Evolutionary conservation across 352 stramenopile species (phyloP).

Genomic region (Thraustochytrium sp.): DNA sequence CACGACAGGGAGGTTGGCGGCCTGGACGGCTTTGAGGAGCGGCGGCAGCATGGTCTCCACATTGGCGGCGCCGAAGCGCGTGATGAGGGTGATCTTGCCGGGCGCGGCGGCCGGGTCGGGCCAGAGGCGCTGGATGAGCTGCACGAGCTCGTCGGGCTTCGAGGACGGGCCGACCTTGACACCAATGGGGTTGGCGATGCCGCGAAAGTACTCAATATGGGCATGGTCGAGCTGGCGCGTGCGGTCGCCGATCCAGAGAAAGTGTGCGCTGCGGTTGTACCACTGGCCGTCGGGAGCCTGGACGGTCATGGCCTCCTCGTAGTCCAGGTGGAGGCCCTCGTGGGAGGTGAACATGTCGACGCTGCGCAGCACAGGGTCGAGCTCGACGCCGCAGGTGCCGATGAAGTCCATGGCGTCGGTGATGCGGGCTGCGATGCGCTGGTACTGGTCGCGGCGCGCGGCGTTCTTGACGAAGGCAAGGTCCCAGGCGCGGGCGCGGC

Average conservation of each 20-base stretch:
- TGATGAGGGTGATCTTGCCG: slow-evolving; percentile 95
- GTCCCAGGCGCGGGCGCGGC: slow-evolving; percentile 92
- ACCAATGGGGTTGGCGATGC: slow-evolving; percentile 95
- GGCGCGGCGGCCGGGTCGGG: slow-evolving; percentile 81
- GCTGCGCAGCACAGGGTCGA: slow-evolving; percentile 78
- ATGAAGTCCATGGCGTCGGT: slow-evolving; percentile 94
- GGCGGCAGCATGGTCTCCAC: slow-evolving; percentile 82
- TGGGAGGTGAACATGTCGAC: slow-evolving; percentile 97
- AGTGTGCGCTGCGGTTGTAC: slow-evolving; percentile 96
- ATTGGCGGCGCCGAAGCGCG: slow-evolving; percentile 86
- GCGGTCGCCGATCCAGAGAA: slow-evolving; percentile 97
- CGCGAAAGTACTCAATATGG: slow-evolving; percentile 96
- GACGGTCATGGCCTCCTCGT: slow-evolving; percentile 94
- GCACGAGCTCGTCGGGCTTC: slow-evolving; percentile 84
- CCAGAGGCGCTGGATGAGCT: slow-evolving; percentile 91
- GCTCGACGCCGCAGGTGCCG: slow-evolving; percentile 87
- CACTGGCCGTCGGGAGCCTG: slow-evolving; percentile 80
- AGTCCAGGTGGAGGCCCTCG: slow-evolving; percentile 93
- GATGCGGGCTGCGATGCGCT: slow-evolving; percentile 92
- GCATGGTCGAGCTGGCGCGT: slow-evolving; percentile 93
- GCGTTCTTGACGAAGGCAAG: slow-evolving; percentile 94
- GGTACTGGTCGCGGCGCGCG: slow-evolving; percentile 83
- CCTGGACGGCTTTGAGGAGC: slow-evolving; percentile 90
- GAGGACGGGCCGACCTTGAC: slow-evolving; percentile 96
- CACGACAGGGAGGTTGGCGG: slow-evolving; percentile 83